Evolutionary conservation across 2,329 filamentous ascomycete species (phyloP), one percentile per base, ranked within the genome.

Genomic region (Colletotrichum godetiae): DNA sequence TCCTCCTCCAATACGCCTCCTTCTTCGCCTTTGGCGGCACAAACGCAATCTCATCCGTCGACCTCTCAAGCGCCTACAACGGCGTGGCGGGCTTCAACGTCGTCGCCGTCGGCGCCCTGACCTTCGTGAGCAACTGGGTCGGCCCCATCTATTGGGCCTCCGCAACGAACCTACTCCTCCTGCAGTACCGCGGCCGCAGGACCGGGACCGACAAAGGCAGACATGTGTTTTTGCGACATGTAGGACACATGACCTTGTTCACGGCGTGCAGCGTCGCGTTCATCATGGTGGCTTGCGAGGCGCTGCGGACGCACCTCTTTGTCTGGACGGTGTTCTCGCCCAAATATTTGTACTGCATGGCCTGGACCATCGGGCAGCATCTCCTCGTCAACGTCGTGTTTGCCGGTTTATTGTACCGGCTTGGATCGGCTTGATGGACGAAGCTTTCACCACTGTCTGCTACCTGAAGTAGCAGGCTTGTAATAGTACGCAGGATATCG

Each of bases 321-420:
- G 95, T 99, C 74, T 99, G 97, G 97, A 98, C 96, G 0, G 97
- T 99, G 12, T 99, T 99, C 82, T 97, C 94, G 76, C 97, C 97
- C 0, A 99, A 98, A 82, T 98, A 95, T 82, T 84, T 99, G 76
- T 99, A 97, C 81, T 94, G 92, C 75, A 93, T 97, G 87, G 95
- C 93, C 15, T 99, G 97, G 97, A 91, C 90, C 75, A 79, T 96
- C 58, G 94, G 90, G 8, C 94, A 95, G 85, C 96, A 99, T 88
- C 80, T 95, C 74, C 80, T 89, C 49, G 86, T 96, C 56, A 95
- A 96, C 81, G 77, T 95, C 42, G 85, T 89, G 5, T 76, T 92
- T 56, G 91, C 91, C 1, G 87, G 90, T 35, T 66, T 89, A 49
- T 77, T 94, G 59, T 91, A 88, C 78, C 88, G 86, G 85, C 71